Percentiles rank a stretch among this genome's conserved stretches.
Evolutionary conservation across 2,329 filamentous ascomycete species (phyloP).

Genomic region (Arachnopeziza araneosa): DNA sequence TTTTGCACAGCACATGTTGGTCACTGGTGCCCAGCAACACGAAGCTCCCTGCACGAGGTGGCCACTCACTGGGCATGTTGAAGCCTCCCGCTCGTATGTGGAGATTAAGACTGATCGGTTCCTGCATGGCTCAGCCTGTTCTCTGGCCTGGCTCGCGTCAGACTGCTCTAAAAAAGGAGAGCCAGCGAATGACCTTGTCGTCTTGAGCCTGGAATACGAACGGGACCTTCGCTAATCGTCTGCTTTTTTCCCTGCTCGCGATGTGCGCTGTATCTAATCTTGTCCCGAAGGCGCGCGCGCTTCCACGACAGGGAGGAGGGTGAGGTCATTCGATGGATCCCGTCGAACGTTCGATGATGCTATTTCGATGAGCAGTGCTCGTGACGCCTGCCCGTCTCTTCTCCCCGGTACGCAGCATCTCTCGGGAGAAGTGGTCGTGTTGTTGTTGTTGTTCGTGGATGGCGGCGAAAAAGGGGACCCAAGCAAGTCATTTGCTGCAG

Average conservation of each 20-base stretch:
- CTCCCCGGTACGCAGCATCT: background rate
- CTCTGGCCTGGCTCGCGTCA: background rate
- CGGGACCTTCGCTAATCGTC: background rate
- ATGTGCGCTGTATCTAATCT: background rate
- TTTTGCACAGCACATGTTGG: background rate
- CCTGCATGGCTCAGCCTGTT: background rate
- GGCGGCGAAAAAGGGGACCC: too few species aligned
- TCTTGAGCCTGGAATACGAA: background rate
- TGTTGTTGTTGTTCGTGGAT: too few species aligned
- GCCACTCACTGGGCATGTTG: background rate
- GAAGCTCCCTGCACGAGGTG: background rate
- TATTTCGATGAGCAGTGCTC: background rate
- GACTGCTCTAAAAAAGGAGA: background rate
- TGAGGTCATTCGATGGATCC: background rate
- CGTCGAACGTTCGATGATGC: background rate
- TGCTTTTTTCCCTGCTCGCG: too few species aligned
- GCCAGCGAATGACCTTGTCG: too few species aligned
- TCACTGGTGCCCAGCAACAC: background rate
- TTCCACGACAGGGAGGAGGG: background rate
- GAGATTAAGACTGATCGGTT: background rate
- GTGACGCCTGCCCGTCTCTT: background rate
- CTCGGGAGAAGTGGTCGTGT: too few species aligned
- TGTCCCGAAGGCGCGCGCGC: background rate
- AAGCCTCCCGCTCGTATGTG: background rate
- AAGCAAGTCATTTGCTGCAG: too few species aligned